Evolutionary conservation across 2,329 filamentous ascomycete genomes (phyloP).

Genomic region (Talaromyces atroroseus): DNA sequence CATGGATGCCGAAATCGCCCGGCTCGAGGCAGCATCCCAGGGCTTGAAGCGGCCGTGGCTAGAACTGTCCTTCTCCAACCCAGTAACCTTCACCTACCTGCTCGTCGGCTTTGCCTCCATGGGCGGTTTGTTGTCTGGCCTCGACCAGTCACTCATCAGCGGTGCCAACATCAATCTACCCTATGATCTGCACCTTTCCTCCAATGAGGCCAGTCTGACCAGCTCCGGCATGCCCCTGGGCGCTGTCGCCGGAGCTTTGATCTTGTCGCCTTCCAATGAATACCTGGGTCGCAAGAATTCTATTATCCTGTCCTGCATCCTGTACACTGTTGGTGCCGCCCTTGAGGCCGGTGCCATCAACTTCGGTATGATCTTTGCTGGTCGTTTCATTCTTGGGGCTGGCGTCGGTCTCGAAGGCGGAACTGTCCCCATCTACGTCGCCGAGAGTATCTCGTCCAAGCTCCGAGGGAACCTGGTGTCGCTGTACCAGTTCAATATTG

Average conservation of each 20-base stretch:
- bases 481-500: constrained; percentile 71
- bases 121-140: constrained; percentile 65
- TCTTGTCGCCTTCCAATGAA: constrained; percentile 63
- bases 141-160: constrained; percentile 68
- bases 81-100: constrained; percentile 61
- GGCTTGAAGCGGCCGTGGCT: constrained; percentile 18
- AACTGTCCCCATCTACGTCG: constrained; percentile 69
- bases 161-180: constrained; percentile 63
- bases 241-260: constrained; percentile 63
- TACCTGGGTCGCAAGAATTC: constrained; percentile 61
- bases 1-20: constrained; percentile 27
- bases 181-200: constrained; percentile 50
- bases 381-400: constrained; percentile 62
- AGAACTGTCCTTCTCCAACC: constrained; percentile 55
- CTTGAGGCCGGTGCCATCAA: constrained; percentile 63
- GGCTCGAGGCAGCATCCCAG: constrained; percentile 25
- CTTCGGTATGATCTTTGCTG: constrained; percentile 66
- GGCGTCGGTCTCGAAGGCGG: constrained; percentile 69
- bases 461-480: constrained; percentile 68
- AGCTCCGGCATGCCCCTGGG: constrained; percentile 68
- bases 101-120: constrained; percentile 68
- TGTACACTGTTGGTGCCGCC: constrained; percentile 66
- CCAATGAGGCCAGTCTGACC: constrained; percentile 58
- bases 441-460: constrained; percentile 60
- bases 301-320: constrained; percentile 62